Evolutionary conservation across 345 rosid species (phyloP), one percentile per base, ranked within the genome.

Genomic region (Conringia planisiliqua): DNA sequence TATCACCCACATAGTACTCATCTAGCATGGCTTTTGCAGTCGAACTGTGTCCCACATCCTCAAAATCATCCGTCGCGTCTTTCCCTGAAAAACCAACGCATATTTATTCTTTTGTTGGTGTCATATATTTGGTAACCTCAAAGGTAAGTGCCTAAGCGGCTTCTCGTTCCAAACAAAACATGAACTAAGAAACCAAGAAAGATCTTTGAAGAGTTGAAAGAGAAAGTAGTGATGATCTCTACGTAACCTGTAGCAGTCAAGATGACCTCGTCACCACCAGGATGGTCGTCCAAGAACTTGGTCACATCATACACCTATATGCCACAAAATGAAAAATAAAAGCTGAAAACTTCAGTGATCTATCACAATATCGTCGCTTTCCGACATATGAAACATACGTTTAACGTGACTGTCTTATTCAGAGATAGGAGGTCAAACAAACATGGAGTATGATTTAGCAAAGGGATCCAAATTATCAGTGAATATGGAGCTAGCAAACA

Each of bases 31-130:
- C 90, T 69, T 82, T 86, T 3, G 99, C 99, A 17, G 80, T 84
- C 51, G 73, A 78, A 71, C 99, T 92, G 68, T 95, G 99, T 10
- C 97, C 99, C 12, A 95, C 94, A 78, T 95, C 97, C 75, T 90
- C 97, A 20, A 95, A 95, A 76, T 95, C 97, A 74, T 90, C 90
- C 5, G 97, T 90, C 0, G 98, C 97, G 50, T 95, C 98, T 83
- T 95, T 94, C 75, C 96, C 98, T 94, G 82, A 0, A 44, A 63
- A 16, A n/a, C 24, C 27, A 65, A 24, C 42, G 50, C 51, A 59
- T 27, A 2, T n/a, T n/a, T 22, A 2, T 22, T 22, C 24, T 4
- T 2, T 5, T 16, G 7, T 32, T 32, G 35, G 30, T 17, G 35
- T 30, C 22, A 44, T 2, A 40, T 43, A 64, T 9, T n/a, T 7